A percentile compares a stretch with the other conserved stretches of the same genome.
Evolutionary conservation across 2,329 filamentous ascomycete genomes (phyloP).

Genomic region (Penicillium brevicompactum): DNA sequence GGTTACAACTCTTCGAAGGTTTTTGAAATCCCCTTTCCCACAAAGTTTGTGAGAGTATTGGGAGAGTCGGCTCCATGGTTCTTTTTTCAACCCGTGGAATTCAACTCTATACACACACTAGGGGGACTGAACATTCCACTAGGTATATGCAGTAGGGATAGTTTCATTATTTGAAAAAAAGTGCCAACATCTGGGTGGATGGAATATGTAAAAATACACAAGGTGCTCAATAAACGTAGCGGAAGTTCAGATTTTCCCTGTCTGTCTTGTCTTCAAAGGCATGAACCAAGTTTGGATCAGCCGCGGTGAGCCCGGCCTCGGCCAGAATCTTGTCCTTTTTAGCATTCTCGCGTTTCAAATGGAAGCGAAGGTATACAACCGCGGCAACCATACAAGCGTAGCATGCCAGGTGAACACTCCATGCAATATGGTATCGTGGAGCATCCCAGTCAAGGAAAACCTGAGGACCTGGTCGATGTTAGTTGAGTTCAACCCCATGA

Average conservation of each 20-base stretch:
- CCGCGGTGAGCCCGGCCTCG: slow-evolving; percentile 36
- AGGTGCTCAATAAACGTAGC: slow-evolving; percentile 54
- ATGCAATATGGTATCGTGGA: slow-evolving; percentile 70
- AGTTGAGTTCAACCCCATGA: background rate
- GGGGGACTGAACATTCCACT: no score
- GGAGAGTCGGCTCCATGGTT: no score
- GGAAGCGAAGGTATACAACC: slow-evolving; percentile 60
- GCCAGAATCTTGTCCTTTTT: slow-evolving; percentile 55
- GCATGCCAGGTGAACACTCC: slow-evolving; percentile 64
- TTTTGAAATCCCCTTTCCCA: no score
- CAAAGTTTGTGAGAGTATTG: no score
- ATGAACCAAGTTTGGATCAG: slow-evolving; percentile 49
- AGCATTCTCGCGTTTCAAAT: slow-evolving; percentile 61
- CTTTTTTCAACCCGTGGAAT: no score
- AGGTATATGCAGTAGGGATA: no score
- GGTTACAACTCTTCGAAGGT: no score
- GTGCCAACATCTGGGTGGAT: no score
- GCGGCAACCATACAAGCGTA: slow-evolving; percentile 63
- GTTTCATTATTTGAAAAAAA: background rate
- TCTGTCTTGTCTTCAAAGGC: slow-evolving; percentile 68
- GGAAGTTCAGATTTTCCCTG: slow-evolving; percentile 61
- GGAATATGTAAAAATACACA: background rate
- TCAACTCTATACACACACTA: no score
- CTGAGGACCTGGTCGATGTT: slow-evolving; percentile 53
- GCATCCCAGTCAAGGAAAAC: slow-evolving; percentile 63